A percentile compares a stretch with the other conserved stretches of the same genome.
Conservation (phyloP, 495 filamentous ascomycete species). For the Penicillium macrosclerotiorum region DNA sequence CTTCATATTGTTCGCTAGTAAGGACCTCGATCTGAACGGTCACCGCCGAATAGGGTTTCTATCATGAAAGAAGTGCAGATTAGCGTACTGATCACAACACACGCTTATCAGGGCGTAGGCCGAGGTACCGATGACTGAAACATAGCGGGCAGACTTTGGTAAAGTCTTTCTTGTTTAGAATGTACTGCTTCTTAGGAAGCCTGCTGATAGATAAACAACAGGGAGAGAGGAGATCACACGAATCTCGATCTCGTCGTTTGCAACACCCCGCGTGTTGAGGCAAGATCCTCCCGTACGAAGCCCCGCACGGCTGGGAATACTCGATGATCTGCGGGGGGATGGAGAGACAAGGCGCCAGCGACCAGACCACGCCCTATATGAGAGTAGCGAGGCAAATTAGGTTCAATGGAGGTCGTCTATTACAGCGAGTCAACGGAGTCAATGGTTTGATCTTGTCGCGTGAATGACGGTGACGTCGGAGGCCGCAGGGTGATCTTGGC, state of each 20-base stretch:
- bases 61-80: not conserved
- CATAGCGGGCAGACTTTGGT: conserved; percentile 21
- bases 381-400: too few relatives aligned
- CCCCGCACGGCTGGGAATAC: conserved; percentile 21
- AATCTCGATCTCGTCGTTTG: not conserved
- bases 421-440: too few relatives aligned
- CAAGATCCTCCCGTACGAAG: conserved; percentile 2
- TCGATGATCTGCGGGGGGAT: not conserved
- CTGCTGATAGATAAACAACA: too few relatives aligned
- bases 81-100: conserved; percentile 7
- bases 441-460: conserved; percentile 14
- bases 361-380: not conserved
- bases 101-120: conserved; percentile 4
- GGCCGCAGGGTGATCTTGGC: conserved; percentile 13
- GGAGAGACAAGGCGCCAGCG: not conserved
- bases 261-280: conserved; percentile 3
- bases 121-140: conserved; percentile 42
- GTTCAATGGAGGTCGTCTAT: too few relatives aligned
- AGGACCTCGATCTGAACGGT: conserved; percentile 92
- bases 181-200: too few relatives aligned
- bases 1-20: conserved; percentile 83
- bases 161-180: not conserved
- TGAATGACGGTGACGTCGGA: conserved; percentile 24
- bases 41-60: conserved; percentile 92
- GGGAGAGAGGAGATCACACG: too few relatives aligned